phyloP scores from a whole-genome alignment of 164 flowering plant genomes.

The Magnolia sinica region DNA sequence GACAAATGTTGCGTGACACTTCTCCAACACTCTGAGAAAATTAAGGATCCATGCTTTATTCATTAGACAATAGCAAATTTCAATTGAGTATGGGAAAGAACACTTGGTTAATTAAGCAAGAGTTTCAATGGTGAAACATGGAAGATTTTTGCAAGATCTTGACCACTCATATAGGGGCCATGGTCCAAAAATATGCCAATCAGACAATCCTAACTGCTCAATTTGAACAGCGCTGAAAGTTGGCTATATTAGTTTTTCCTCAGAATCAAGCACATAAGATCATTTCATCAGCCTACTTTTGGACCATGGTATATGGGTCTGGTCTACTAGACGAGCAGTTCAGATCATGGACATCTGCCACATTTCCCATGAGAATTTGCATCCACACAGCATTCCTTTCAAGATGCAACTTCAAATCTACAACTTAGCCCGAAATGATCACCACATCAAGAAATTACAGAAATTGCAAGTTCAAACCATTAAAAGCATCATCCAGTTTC shows the following conservation, averaged over 20 bases:
- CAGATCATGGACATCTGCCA: background rate
- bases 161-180: background rate
- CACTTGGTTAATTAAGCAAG: background rate
- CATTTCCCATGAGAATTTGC: background rate
- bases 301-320: background rate
- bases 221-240: no score
- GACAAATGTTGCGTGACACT: conserved; percentile 73
- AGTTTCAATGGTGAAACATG: background rate
- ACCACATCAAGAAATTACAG: no score
- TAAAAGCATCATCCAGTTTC: background rate
- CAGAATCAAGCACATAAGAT: background rate
- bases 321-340: background rate
- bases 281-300: background rate
- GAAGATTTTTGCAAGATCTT: background rate
- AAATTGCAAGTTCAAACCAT: background rate
- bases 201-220: background rate
- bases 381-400: background rate
- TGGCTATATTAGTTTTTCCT: background rate
- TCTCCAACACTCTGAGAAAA: conserved; percentile 64
- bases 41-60: background rate
- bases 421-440: no score
- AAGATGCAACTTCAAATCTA: no score
- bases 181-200: background rate
- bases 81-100: background rate
- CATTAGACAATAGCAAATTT: background rate